A percentile compares a stretch with the other conserved stretches of the same genome.
These are phyloP conservation scores for Hippophae tibetana DNA, from an alignment of 306 rosid species.

Conservation along the genomic window DNA sequence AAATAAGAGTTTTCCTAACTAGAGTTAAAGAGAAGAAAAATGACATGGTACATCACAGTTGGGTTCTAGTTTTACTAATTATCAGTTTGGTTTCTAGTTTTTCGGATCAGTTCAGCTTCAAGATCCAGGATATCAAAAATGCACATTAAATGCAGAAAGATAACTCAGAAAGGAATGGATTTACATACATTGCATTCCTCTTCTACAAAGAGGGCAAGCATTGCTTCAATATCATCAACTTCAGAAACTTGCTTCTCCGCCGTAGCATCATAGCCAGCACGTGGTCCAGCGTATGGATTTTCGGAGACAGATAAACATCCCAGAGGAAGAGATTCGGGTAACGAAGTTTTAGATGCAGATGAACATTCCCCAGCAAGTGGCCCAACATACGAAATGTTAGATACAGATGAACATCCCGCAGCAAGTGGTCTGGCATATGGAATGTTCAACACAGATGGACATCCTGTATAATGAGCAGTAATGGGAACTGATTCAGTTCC, in stretches of 20 bases:
- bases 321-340: neutral
- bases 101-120: no score
- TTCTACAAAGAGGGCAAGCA: constrained; percentile 16
- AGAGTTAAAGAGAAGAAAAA: no score
- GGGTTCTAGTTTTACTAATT: no score
- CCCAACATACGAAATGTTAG: no score
- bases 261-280: constrained; percentile 10
- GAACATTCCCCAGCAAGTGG: no score
- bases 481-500: constrained; percentile 19
- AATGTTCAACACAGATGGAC: neutral
- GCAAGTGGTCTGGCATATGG: no score
- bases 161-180: neutral
- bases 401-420: no score
- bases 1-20: no score
- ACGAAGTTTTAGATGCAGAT: no score
- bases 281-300: neutral
- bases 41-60: no score
- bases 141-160: constrained; percentile 29
- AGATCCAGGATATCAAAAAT: neutral
- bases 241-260: constrained; percentile 2
- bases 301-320: constrained; percentile 15
- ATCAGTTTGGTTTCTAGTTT: no score
- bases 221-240: constrained; percentile 15
- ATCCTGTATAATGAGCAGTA: neutral
- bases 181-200: constrained; percentile 5